Base-by-base conservation (phyloP, 805 yeast genomes). In the Saccharomycopsis olivae region DNA sequence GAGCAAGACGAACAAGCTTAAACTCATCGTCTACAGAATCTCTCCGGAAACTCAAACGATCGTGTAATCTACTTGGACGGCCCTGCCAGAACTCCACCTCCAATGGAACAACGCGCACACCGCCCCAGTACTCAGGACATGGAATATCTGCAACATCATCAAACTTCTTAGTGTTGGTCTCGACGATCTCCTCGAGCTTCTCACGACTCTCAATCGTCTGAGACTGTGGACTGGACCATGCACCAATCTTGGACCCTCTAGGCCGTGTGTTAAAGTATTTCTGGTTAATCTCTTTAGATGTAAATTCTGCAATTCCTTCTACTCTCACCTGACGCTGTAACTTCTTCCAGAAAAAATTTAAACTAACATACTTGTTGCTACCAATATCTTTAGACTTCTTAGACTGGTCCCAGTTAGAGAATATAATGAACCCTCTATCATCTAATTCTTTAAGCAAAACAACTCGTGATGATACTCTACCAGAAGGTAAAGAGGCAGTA, bases 11-110 rank as follows among this genome's bases (percentile, higher is more conserved):
- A 29, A 65, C 61, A 23, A 80, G 51, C 36, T 67, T 59, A 94
- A 94, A 88, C 24, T 66, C 61, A 1, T 58, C 65, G 11, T 61
- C 66, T 14, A 62, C 69, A 6, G 56, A 49, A 18, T 71, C 73
- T 56, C 94, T 68, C 46, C 71, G 69, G 60, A 70, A 88, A 11
- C 78, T 73, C 37, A 88, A 66, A 51, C 98, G 73, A 59, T 92
- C 98, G 58, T 92, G 98, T 38, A 89, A 65, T 57, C 98, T 73
- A 54, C 84, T 79, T 44, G 71, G 68, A 48, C 98, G 75, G 14
- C 98, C 98, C 63, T 92, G 98, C 96, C 97, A 92, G 55, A 89
- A 92, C 62, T 92, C 98, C 49, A 89, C 71, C 55, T 86, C 95
- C 34, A 84, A 62, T 4, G 98, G 98, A 31, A 81, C 75, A 14